Evolutionary conservation across 805 yeast genomes (phyloP).

Genomic region (Spathaspora passalidarum): DNA sequence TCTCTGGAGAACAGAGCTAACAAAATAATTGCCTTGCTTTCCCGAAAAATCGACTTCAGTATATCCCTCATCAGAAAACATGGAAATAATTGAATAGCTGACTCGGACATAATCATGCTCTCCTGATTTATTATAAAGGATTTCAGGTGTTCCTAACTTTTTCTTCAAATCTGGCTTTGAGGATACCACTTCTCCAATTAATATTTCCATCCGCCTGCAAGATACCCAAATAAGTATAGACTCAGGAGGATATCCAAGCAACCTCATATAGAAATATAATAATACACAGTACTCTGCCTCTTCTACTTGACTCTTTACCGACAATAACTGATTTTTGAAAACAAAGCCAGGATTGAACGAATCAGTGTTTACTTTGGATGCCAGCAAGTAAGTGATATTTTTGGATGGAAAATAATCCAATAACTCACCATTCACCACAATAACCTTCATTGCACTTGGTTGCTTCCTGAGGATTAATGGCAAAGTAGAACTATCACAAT

Average conservation of each 20-base stretch:
- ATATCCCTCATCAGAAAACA: conserved; percentile 19
- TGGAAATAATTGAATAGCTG: conserved; percentile 5
- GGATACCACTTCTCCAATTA: conserved; percentile 18
- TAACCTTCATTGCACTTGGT: not conserved
- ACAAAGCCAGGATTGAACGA: conserved; percentile 34
- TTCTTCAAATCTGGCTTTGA: conserved; percentile 2
- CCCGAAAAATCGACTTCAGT: conserved; percentile 23
- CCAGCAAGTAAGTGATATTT: not conserved
- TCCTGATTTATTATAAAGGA: conserved; percentile 4
- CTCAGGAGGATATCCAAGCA: conserved; percentile 38
- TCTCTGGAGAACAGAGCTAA: conserved; percentile 13
- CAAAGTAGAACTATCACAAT: not conserved
- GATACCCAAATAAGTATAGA: conserved; percentile 41
- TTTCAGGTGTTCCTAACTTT: conserved; percentile 5
- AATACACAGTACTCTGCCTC: conserved; percentile 30
- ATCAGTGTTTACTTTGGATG: not conserved
- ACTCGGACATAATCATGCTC: conserved; percentile 2
- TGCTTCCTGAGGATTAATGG: not conserved
- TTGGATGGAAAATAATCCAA: not conserved
- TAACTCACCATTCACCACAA: not conserved
- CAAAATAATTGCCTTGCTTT: conserved; percentile 23
- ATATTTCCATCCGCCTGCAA: conserved; percentile 33
- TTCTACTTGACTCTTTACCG: conserved; percentile 7
- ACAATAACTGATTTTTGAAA: conserved; percentile 12
- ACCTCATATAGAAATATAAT: conserved; percentile 44